Evolutionary conservation across 2,329 filamentous ascomycete species (phyloP).

Genomic region (Stagonosporopsis rhizophila): DNA sequence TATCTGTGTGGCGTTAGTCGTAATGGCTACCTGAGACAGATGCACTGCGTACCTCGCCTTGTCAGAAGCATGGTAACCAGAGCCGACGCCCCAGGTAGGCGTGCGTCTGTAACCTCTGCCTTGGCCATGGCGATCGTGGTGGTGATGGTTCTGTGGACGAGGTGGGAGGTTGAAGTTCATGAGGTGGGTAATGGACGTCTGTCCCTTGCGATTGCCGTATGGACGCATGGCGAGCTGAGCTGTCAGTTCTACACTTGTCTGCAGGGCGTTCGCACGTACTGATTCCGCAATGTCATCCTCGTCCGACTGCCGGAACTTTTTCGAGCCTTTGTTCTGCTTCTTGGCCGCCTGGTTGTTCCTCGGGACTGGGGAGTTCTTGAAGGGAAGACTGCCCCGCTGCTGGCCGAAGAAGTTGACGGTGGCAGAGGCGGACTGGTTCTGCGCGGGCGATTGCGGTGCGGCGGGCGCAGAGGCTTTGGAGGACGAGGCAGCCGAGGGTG

Average conservation of each 20-base stretch:
- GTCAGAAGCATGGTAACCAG: slow-evolving; percentile 87
- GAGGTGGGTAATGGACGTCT: slow-evolving; percentile 95
- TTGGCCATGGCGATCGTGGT: slow-evolving; percentile 61
- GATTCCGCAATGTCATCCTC: slow-evolving; percentile 88
- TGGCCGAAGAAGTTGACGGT: slow-evolving; percentile 54
- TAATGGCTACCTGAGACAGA: not conserved
- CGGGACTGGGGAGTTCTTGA: slow-evolving; percentile 57
- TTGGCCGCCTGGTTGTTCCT: slow-evolving; percentile 78
- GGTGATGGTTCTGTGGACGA: slow-evolving; percentile 67
- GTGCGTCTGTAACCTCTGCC: slow-evolving; percentile 66
- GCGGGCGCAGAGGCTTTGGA: slow-evolving; percentile 51
- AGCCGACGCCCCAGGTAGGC: slow-evolving; percentile 83
- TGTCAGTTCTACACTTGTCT: slow-evolving; percentile 19
- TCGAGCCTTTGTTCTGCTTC: slow-evolving; percentile 84
- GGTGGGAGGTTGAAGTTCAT: slow-evolving; percentile 88
- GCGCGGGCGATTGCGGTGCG: slow-evolving; percentile 52
- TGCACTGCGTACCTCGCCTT: slow-evolving; percentile 73
- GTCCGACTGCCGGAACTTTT: slow-evolving; percentile 74
- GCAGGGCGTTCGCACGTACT: slow-evolving; percentile 56
- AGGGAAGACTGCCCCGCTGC: slow-evolving; percentile 50
- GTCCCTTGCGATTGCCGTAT: slow-evolving; percentile 78
- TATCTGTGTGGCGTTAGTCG: slow-evolving; percentile 60
- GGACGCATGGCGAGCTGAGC: slow-evolving; percentile 67
- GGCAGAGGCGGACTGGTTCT: slow-evolving; percentile 53
- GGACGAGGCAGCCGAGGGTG: slow-evolving; percentile 48